Evolutionary conservation across 2,329 filamentous ascomycete genomes (phyloP).

Genomic region (Aspergillus sp.): DNA sequence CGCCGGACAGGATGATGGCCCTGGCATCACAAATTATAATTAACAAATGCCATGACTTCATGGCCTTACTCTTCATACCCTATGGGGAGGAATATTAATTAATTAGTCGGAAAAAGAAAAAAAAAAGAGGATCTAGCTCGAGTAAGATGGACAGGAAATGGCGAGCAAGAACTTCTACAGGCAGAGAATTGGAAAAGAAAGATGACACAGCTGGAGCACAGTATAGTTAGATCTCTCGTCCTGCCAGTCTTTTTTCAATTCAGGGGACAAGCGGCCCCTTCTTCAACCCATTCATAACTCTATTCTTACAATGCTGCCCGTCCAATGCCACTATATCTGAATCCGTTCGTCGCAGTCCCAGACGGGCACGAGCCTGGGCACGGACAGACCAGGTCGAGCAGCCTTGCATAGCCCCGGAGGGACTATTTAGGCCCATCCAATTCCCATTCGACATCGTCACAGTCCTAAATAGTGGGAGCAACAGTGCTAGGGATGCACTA

Average conservation of each 20-base stretch:
- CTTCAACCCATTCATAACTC: background rate
- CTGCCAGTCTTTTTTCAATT: background rate
- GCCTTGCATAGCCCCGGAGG: background rate
- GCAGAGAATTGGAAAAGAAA: constrained; percentile 3
- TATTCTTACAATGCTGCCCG: background rate
- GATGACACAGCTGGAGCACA: background rate
- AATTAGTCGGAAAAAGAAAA: constrained; percentile 5
- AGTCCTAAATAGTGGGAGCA: background rate
- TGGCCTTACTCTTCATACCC: background rate
- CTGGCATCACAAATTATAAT: constrained; percentile 2
- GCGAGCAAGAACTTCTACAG: background rate
- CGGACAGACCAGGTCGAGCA: background rate
- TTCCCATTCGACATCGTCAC: background rate
- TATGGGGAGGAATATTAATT: constrained; percentile 4
- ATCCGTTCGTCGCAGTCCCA: background rate
- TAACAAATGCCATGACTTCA: background rate
- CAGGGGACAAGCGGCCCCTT: background rate
- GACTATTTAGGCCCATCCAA: background rate
- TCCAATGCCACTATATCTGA: background rate
- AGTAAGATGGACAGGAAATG: background rate
- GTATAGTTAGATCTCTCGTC: constrained; percentile 1
- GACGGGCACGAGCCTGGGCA: background rate
- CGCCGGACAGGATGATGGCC: background rate
- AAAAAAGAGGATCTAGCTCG: background rate
- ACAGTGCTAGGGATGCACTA: constrained; percentile 1